Conservation (phyloP, 2,329 filamentous ascomycete genomes). For the Mycosphaerella arachidis region DNA sequence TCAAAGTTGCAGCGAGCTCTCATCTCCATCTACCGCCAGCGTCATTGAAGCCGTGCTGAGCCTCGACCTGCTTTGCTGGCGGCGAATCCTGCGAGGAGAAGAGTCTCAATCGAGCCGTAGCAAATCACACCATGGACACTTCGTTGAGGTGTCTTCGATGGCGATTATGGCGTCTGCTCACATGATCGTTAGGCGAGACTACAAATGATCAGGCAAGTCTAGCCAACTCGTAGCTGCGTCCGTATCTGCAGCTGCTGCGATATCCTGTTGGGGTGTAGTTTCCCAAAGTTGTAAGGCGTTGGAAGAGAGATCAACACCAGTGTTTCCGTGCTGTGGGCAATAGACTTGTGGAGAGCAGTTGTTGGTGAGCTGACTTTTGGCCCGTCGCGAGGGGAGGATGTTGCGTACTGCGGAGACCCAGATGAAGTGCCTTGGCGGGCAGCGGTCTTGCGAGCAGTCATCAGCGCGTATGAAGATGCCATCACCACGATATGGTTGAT, state of each 20-base stretch:
- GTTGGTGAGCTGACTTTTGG: not conserved
- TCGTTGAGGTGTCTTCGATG: not conserved
- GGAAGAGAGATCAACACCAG: not conserved
- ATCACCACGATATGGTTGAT: conserved; percentile 11
- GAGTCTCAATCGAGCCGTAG: not conserved
- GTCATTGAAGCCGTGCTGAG: not conserved
- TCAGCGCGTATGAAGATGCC: not conserved
- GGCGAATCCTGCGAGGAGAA: not conserved
- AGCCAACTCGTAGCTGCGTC: not conserved
- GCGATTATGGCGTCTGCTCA: not conserved
- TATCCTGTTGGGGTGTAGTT: not conserved
- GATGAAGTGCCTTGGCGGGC: not conserved
- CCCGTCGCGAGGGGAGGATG: not conserved
- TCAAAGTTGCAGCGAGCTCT: not conserved
- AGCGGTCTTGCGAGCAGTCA: not conserved
- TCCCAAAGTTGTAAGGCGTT: not conserved
- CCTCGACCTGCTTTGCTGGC: not conserved
- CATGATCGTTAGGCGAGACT: not conserved
- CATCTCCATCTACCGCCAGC: not conserved
- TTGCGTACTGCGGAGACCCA: not conserved
- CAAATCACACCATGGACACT: not conserved
- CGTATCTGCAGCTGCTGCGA: not conserved
- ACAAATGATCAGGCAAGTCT: not conserved
- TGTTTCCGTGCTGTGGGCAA: not conserved
- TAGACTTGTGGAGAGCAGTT: not conserved